Evolutionary conservation across 1,139 yeast species (phyloP), one percentile per base, ranked within the genome.

Genomic region (Pichia sp.): DNA sequence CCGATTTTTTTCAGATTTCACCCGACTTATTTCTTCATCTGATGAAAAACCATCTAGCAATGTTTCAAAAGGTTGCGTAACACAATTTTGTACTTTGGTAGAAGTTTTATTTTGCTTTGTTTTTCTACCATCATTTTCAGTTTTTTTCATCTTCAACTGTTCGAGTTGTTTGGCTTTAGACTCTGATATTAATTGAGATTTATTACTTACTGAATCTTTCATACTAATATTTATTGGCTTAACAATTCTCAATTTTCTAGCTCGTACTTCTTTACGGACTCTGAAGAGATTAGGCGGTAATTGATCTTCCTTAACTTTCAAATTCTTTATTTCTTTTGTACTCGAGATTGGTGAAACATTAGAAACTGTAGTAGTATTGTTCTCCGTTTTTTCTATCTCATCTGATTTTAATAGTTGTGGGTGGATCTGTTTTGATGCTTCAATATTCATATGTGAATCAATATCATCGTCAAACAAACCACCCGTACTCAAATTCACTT

Each of bases 401-500:
- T 9, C 22, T 3, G 9, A 18, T 4, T 32, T 32, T 32, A 5
- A 18, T 16, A 15, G 13, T 2, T 32, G 6, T 11, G 22, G 15
- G 7, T 9, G 9, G 11, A 4, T 4, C 15, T 32, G 9, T 11
- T 9, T 32, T 32, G 22, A 4, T 18, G 13, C 18, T 11, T 32
- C 5, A 18, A 18, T 7, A 13, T 38, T 22, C 18, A 12, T 11
- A 20, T 5, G 4, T n/a, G 22, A 9, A 7, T 43, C 34, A 11
- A 29, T 15, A 30, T 44, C 25, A 11, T 25, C 48, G 24, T 37
- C 42, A 37, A 40, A 43, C 11, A 45, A 45, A 9, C 42, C 32
- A 7, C 44, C 44, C 16, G 40, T 30, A 18, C 20, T 32, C 4
- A 45, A 12, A 25, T 36, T 26, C 39, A 41, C 20, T 7, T 16